Conservation (phyloP, 352 stramenopile genomes). For the Pythium biforme region DNA sequence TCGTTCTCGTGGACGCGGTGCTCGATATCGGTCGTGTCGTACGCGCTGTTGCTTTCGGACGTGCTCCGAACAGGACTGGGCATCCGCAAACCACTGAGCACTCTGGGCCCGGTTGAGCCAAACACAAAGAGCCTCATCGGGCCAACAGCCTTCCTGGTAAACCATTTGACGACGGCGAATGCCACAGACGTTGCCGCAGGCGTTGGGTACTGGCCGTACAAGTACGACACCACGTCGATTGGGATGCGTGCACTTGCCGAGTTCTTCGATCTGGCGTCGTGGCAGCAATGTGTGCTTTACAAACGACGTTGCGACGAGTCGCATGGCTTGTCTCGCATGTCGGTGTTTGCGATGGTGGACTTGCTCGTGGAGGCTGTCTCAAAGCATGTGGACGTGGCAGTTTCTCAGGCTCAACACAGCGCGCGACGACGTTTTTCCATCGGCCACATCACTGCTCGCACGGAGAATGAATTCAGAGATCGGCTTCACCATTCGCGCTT, state of each 20-base stretch:
- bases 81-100: background rate
- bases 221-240: conserved; percentile 33
- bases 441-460: conserved; percentile 6
- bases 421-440: background rate
- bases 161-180: background rate
- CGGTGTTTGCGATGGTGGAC: conserved; percentile 24
- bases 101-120: background rate
- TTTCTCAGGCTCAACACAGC: no score
- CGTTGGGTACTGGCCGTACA: conserved; percentile 24
- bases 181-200: background rate
- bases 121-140: conserved; percentile 14
- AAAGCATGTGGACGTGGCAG: background rate
- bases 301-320: conserved; percentile 12
- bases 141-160: conserved; percentile 11
- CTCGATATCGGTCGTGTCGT: conserved; percentile 23
- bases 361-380: conserved; percentile 16
- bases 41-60: conserved; percentile 29
- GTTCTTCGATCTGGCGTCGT: conserved; percentile 10
- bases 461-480: conserved; percentile 12
- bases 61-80: conserved; percentile 21
- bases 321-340: background rate
- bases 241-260: conserved; percentile 22
- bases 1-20: conserved; percentile 24
- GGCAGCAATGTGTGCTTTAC: conserved; percentile 26
- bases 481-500: conserved; percentile 20